Evolutionary conservation across 495 filamentous ascomycete genomes (phyloP).

Genomic region (Aspergillus haitiensis): DNA sequence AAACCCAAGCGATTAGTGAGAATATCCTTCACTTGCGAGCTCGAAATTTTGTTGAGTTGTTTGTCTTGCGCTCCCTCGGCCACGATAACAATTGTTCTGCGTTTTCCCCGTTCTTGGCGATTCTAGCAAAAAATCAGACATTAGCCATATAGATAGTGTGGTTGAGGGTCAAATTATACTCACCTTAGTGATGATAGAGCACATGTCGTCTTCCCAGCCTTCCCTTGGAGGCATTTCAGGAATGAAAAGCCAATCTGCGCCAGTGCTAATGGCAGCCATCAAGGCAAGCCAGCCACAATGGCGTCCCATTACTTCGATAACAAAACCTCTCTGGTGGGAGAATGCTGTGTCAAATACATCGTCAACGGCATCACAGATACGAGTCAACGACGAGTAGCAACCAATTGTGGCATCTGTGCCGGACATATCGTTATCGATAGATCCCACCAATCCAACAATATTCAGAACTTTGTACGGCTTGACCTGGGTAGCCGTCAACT

Average conservation of each 20-base stretch:
- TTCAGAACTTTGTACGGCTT: constrained; percentile 78
- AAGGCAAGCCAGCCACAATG: constrained; percentile 98
- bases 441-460: constrained; percentile 94
- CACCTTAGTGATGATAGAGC: constrained; percentile 73
- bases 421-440: constrained; percentile 98
- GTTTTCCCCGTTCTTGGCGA: constrained; percentile 77
- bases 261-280: constrained; percentile 93
- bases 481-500: constrained; percentile 68
- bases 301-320: constrained; percentile 99
- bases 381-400: constrained; percentile 86
- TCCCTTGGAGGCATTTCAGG: constrained; percentile 89
- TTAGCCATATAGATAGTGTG: constrained; percentile 34
- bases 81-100: constrained; percentile 97
- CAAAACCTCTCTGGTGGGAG: constrained; percentile 96
- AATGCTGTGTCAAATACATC: constrained; percentile 95
- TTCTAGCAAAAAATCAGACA: constrained; percentile 55
- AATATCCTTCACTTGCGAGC: constrained; percentile 78
- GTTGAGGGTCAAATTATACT: constrained; percentile 20
- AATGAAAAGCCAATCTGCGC: constrained; percentile 95
- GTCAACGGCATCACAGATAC: constrained; percentile 93
- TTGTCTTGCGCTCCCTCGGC: constrained; percentile 92
- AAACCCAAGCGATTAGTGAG: constrained; percentile 76
- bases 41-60: constrained; percentile 80
- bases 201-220: constrained; percentile 92
- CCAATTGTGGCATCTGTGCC: constrained; percentile 98